Conservation (phyloP, 371 early-diverging fungal genomes). For the Mucor sp. region DNA sequence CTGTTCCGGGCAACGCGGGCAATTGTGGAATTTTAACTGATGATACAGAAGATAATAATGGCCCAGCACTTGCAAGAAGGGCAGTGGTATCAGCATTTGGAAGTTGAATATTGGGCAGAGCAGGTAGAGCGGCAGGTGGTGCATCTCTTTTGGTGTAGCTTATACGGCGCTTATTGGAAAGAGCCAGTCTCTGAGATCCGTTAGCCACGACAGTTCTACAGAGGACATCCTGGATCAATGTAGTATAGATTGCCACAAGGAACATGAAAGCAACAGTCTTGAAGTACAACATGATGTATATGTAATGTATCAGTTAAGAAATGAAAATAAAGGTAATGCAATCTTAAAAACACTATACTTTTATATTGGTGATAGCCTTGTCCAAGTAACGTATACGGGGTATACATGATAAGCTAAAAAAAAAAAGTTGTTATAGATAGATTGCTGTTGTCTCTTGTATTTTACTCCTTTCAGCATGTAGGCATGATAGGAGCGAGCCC, state of each 20-base stretch:
- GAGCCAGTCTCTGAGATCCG: background rate
- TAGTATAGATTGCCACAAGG: background rate
- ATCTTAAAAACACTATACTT: background rate
- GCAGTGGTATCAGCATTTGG: background rate
- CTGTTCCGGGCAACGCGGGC: background rate
- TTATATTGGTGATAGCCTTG: background rate
- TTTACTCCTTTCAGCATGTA: background rate
- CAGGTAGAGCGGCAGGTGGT: background rate
- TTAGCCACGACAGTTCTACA: background rate
- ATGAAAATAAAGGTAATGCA: background rate
- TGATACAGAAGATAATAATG: background rate
- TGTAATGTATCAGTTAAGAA: background rate
- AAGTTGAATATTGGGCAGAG: background rate
- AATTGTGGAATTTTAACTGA: background rate
- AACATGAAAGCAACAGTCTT: background rate
- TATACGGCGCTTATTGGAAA: background rate
- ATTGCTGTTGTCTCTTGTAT: background rate
- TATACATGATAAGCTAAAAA: background rate
- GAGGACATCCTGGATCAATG: background rate
- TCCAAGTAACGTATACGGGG: background rate
- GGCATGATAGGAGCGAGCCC: background rate
- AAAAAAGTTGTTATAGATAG: background rate
- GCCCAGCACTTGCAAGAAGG: background rate
- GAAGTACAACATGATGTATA: background rate
- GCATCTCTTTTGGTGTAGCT: background rate